Percentiles rank a stretch among this genome's conserved stretches.
phyloP scores from a whole-genome alignment of 2,329 filamentous ascomycete species.

The Biscogniauxia marginata region DNA sequence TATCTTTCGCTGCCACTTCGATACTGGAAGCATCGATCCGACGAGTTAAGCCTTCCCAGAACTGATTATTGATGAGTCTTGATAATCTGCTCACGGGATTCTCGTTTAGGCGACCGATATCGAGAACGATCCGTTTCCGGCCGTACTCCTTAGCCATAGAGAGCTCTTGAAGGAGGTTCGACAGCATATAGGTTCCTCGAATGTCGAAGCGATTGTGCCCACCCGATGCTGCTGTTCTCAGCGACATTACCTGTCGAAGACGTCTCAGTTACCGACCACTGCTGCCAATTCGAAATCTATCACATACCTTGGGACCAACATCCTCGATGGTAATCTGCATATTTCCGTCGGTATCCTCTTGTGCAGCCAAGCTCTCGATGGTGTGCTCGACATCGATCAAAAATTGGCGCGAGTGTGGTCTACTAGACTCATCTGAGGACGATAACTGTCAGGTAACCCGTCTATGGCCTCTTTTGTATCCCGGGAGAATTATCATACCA shows the following conservation, averaged over 20 bases:
- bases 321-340: constrained; percentile 98
- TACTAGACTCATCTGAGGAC: constrained; percentile 66
- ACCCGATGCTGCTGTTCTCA: constrained; percentile 82
- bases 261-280: constrained; percentile 6
- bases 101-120: constrained; percentile 88
- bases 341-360: constrained; percentile 92
- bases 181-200: constrained; percentile 94
- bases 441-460: constrained; percentile 1
- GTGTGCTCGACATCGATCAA: constrained; percentile 85
- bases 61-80: constrained; percentile 82
- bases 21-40: constrained; percentile 88
- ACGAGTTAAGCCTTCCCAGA: constrained; percentile 89
- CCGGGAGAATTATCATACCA: constrained; percentile 38
- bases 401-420: constrained; percentile 69
- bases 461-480: neutral
- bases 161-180: constrained; percentile 92
- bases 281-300: constrained; percentile 32
- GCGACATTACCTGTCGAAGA: constrained; percentile 64
- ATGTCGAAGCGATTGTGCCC: constrained; percentile 88
- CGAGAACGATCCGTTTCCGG: constrained; percentile 83
- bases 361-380: constrained; percentile 71
- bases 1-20: constrained; percentile 80
- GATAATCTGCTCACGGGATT: constrained; percentile 89
- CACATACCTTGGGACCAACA: constrained; percentile 73
- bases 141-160: constrained; percentile 89